Base-by-base conservation (phyloP, 2,329 filamentous ascomycete species). In the Nothophaeocryptopus gaeumannii region DNA sequence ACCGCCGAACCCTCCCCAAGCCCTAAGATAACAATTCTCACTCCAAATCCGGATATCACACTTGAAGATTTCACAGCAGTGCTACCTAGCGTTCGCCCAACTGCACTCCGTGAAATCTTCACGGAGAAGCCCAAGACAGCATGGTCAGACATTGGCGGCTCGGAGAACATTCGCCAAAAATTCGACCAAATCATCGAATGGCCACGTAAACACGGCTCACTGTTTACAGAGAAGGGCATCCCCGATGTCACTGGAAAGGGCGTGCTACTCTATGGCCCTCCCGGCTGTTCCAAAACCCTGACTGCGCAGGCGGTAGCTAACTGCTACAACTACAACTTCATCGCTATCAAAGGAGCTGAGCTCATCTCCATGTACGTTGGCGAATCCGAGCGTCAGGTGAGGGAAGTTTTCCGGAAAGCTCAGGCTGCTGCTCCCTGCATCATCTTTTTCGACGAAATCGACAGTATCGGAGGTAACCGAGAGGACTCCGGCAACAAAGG, bases 371-470 rank as follows among this genome's bases (percentile, higher is more conserved):
- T 95, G 88, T 97, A 96, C 70, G 91, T 97, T 13, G 92, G 92
- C 54, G 92, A 97, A 69, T 92, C 90, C 2, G 92, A 97, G 72
- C 83, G 89, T 9, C 85, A 86, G 7, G 80, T 96, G 36, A 83
- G 92, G 33, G 86, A 89, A 47, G 82, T 96, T 1, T 96, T 97
- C 67, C 80, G 85, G 45, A 88, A 91, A 60, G 92, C 92, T 1
- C 80, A 87, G 36, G 84, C 86, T n/a, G 91, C 90, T 8, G 84
- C 85, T 44, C 92, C 92, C 0, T 90, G 88, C 66, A 92, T 96
- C 70, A 90, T 97, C 62, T 97, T 96, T 77, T 96, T 96, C 59
- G 91, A 97, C 67, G 91, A 97, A 69, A 93, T 97, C 61, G 91
- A 97, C 71, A 84, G 88, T 4, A 92, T 97, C 55, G 77, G 78